Evolutionary conservation across 257 asterid species (phyloP).

Genomic region (Haberlea rhodopensis): DNA sequence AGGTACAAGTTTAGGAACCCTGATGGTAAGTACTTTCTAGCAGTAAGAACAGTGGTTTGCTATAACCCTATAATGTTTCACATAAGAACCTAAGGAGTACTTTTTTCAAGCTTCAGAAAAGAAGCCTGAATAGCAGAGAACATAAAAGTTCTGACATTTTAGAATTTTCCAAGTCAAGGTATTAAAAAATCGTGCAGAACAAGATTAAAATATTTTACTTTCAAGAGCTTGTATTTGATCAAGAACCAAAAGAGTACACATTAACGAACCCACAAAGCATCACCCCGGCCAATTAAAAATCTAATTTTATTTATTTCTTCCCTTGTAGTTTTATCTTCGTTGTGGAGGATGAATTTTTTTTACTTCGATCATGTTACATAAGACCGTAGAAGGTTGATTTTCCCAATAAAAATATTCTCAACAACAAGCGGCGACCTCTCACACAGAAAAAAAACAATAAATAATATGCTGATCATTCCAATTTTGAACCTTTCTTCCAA

Average conservation of each 20-base stretch:
- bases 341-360: too few species aligned
- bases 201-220: not conserved
- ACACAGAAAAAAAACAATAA: not conserved
- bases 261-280: not conserved
- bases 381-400: not conserved
- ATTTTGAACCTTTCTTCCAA: not conserved
- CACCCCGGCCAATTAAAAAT: too few species aligned
- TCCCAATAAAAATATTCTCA: not conserved
- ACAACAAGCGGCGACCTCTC: not conserved
- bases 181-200: not conserved
- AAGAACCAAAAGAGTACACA: not conserved
- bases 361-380: not conserved
- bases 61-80: not conserved
- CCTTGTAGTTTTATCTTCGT: not conserved
- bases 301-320: not conserved
- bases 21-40: not conserved
- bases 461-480: not conserved
- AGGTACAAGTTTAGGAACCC: not conserved
- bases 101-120: not conserved
- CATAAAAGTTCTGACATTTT: not conserved
- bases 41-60: not conserved
- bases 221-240: not conserved
- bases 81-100: not conserved
- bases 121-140: not conserved
- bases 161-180: not conserved